phyloP scores from a whole-genome alignment of 202 grass and related monocot species.

The Alloteropsis angusta region DNA sequence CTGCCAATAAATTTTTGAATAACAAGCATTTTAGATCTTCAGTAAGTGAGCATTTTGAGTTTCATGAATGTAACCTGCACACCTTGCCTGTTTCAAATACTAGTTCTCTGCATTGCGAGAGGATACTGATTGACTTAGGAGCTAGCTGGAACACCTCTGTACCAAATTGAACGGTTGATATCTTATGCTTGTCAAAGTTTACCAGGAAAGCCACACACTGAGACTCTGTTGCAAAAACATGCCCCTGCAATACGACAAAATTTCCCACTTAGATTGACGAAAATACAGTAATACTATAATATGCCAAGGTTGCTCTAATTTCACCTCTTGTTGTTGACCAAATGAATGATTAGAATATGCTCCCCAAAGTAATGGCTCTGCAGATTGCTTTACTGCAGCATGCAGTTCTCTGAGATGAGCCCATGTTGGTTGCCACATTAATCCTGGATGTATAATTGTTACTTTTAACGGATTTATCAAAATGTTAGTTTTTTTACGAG shows the following conservation, averaged over 20 bases:
- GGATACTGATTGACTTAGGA: constrained; percentile 61
- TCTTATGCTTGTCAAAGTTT: constrained; percentile 39
- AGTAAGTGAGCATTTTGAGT: constrained; percentile 2
- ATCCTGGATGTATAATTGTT: constrained; percentile 33
- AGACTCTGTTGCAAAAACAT: constrained; percentile 55
- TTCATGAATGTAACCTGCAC: constrained; percentile 6
- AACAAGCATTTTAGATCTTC: neutral
- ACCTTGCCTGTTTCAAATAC: constrained; percentile 70
- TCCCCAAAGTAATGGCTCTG: constrained; percentile 57
- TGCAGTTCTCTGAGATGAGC: constrained; percentile 71
- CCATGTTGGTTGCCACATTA: constrained; percentile 77
- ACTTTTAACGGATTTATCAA: neutral
- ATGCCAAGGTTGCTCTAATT: neutral
- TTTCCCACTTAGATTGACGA: neutral
- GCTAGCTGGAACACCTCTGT: constrained; percentile 37
- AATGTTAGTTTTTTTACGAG: neutral
- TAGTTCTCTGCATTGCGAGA: constrained; percentile 42
- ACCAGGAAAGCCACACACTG: constrained; percentile 61
- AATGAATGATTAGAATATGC: constrained; percentile 48
- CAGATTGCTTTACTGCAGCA: constrained; percentile 44
- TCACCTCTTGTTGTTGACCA: constrained; percentile 60
- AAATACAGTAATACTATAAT: neutral
- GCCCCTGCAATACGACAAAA: constrained; percentile 36
- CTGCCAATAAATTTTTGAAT: constrained; percentile 24
- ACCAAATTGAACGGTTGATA: constrained; percentile 35